These are phyloP conservation scores for Candida multigemmis DNA, from an alignment of 805 yeast species.

Conservation along the genomic window DNA sequence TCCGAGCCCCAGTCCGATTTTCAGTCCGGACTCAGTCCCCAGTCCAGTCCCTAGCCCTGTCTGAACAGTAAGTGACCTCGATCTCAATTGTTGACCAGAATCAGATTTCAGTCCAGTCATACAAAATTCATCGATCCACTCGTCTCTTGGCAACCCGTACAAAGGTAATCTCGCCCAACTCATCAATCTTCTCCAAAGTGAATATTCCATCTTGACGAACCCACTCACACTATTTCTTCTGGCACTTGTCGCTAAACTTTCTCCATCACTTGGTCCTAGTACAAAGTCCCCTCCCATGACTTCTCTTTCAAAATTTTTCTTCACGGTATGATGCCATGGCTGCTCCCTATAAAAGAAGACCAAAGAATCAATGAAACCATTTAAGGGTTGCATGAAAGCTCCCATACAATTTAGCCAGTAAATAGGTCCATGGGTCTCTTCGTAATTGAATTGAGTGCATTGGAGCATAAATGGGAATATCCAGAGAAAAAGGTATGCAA, in stretches of 20 bases:
- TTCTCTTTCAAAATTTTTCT: constrained; percentile 28
- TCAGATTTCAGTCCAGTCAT: no score
- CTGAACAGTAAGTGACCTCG: no score
- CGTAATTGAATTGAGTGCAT: constrained; percentile 44
- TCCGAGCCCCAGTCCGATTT: no score
- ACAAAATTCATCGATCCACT: constrained; percentile 10
- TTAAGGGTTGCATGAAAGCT: constrained; percentile 74
- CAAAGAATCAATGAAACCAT: constrained; percentile 66
- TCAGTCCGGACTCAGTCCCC: no score
- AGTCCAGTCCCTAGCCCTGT: no score
- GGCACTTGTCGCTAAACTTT: constrained; percentile 16
- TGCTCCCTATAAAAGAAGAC: constrained; percentile 72
- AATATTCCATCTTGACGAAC: constrained; percentile 9
- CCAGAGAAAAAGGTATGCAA: constrained; percentile 77
- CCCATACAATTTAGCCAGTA: constrained; percentile 58
- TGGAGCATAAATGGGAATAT: constrained; percentile 66
- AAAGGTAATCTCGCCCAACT: constrained; percentile 30
- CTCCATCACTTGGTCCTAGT: constrained; percentile 3
- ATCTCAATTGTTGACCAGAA: no score
- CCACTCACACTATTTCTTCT: constrained; percentile 3
- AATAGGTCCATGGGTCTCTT: constrained; percentile 39
- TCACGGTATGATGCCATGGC: constrained; percentile 58
- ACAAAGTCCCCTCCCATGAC: constrained; percentile 14
- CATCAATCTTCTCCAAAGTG: constrained; percentile 28
- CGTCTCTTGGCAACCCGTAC: constrained; percentile 31